Evolutionary conservation across 2,329 filamentous ascomycete species (phyloP).

Genomic region (Paecilomyces fulvus): DNA sequence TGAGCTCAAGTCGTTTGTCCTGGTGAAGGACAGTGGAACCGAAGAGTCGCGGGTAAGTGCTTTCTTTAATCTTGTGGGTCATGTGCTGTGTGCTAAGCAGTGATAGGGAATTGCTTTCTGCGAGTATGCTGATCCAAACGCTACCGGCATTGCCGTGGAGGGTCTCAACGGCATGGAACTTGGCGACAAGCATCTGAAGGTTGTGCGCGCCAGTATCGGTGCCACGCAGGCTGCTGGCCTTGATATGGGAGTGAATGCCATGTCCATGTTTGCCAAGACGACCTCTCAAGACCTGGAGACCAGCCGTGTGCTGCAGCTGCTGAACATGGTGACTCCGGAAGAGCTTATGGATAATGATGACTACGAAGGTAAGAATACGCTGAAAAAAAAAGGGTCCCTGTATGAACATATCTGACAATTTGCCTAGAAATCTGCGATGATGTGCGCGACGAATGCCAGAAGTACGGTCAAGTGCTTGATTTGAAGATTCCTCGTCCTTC

Average conservation of each 20-base stretch:
- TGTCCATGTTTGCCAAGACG: conserved; percentile 94
- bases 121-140: conserved; percentile 70
- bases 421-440: conserved; percentile 86
- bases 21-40: conserved; percentile 78
- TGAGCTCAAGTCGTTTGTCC: conserved; percentile 80
- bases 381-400: neutral
- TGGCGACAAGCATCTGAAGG: conserved; percentile 75
- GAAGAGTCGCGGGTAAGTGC: conserved; percentile 74
- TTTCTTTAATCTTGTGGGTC: neutral
- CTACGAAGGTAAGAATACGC: conserved; percentile 65
- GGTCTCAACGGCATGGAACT: conserved; percentile 90
- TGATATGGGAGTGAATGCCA: conserved; percentile 94
- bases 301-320: conserved; percentile 76
- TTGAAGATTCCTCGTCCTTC: conserved; percentile 87
- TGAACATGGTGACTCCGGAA: conserved; percentile 98
- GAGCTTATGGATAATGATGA: conserved; percentile 91
- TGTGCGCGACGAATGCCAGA: conserved; percentile 82
- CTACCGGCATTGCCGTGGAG: conserved; percentile 78
- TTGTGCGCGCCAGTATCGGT: conserved; percentile 82
- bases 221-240: conserved; percentile 85
- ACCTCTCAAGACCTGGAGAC: conserved; percentile 69
- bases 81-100: conserved; percentile 6
- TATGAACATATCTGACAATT: conserved; percentile 2
- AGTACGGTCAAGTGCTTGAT: conserved; percentile 78
- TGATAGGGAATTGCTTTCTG: conserved; percentile 86